Percentiles rank a stretch among this genome's conserved stretches.
These are phyloP conservation scores for Talaromyces stipitatus DNA, from an alignment of 495 filamentous ascomycete genomes.

Conservation along the genomic window DNA sequence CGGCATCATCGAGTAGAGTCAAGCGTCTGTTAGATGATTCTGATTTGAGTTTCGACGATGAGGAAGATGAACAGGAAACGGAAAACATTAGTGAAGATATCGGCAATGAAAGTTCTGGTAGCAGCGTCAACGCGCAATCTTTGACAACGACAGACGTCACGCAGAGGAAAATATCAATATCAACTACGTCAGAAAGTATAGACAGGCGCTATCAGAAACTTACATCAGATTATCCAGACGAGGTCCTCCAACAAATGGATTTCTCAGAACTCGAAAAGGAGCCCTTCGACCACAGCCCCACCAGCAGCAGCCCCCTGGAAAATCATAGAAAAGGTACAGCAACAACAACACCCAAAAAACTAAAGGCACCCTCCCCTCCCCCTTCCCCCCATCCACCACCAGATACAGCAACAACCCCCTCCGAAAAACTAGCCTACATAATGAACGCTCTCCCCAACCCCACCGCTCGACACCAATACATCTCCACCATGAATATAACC, in stretches of 20 bases:
- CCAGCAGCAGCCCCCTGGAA: constrained; percentile 10
- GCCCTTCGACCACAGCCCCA: constrained; percentile 33
- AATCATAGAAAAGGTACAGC: background rate
- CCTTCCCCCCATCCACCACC: background rate
- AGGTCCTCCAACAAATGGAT: constrained; percentile 33
- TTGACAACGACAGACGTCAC: background rate
- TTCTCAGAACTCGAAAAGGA: constrained; percentile 37
- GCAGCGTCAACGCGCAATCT: background rate
- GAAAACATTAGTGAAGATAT: background rate
- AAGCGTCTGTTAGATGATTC: background rate
- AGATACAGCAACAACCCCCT: constrained; percentile 11
- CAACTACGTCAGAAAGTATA: background rate
- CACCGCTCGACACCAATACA: constrained; percentile 51
- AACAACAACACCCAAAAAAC: constrained; percentile 1
- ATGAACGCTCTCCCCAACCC: background rate
- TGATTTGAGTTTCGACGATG: constrained; percentile 6
- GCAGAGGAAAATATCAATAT: background rate
- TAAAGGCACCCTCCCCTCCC: constrained; percentile 21
- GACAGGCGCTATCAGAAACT: constrained; percentile 8
- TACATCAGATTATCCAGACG: constrained; percentile 34
- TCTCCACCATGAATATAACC: constrained; percentile 52
- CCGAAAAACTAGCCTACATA: constrained; percentile 10
- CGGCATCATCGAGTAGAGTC: background rate
- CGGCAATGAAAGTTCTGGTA: background rate
- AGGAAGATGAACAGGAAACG: background rate